A percentile compares a stretch with the other conserved stretches of the same genome.
Conservation (phyloP, 768 basidiomycete species). For the Podaxis carcinomalis region DNA sequence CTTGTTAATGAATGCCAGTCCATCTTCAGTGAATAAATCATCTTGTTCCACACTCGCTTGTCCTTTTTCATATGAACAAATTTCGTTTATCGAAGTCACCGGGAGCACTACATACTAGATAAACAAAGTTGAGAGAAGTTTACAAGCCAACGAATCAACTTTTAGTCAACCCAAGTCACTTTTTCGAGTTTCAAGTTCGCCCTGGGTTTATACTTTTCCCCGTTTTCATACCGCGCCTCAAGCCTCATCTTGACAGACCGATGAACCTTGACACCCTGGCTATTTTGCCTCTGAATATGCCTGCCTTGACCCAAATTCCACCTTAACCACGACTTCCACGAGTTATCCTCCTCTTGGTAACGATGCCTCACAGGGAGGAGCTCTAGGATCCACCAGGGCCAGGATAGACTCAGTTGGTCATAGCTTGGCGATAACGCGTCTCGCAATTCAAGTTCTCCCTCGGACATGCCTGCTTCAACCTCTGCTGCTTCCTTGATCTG, state of each 20-base stretch:
- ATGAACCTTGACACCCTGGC: slow-evolving; percentile 38
- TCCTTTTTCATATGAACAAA: too few species aligned
- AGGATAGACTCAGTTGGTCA: slow-evolving; percentile 49
- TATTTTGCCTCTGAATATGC: slow-evolving; percentile 36
- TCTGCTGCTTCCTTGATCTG: background rate
- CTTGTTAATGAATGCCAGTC: too few species aligned
- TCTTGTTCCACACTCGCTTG: too few species aligned
- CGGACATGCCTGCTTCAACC: slow-evolving; percentile 39
- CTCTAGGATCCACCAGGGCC: slow-evolving; percentile 70
- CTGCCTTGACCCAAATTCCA: slow-evolving; percentile 36
- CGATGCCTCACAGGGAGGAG: slow-evolving; percentile 39
- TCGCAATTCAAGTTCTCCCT: slow-evolving; percentile 60
- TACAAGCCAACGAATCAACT: background rate
- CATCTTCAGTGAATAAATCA: too few species aligned
- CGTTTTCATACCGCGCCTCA: slow-evolving; percentile 38
- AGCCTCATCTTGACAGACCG: slow-evolving; percentile 49
- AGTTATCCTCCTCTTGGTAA: slow-evolving; percentile 28
- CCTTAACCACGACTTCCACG: slow-evolving; percentile 23
- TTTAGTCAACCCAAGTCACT: slow-evolving; percentile 35
- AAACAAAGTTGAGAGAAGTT: too few species aligned
- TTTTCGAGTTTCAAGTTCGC: slow-evolving; percentile 28
- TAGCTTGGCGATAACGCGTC: slow-evolving; percentile 56
- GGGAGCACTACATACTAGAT: too few species aligned
- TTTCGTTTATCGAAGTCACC: too few species aligned
- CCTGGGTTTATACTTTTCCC: slow-evolving; percentile 32